Conservation (phyloP, 768 basidiomycete genomes). For the Pleurotus platypus region DNA sequence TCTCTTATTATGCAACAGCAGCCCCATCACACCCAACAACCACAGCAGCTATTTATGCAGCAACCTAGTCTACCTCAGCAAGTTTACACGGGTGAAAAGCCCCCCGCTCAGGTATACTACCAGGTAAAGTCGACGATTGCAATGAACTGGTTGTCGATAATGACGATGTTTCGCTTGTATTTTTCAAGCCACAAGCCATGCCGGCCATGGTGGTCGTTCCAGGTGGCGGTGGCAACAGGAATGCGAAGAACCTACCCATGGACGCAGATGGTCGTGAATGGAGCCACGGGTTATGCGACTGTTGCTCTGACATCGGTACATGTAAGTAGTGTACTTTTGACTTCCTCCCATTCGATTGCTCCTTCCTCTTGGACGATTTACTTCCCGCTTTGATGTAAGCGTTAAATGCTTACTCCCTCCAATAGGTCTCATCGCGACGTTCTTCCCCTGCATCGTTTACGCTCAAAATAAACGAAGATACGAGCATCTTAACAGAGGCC, state of each 20-base stretch:
- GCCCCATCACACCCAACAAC: neutral
- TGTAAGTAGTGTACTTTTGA: slow-evolving; percentile 13
- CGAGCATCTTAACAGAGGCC: slow-evolving; percentile 25
- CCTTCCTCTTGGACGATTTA: too few relatives aligned
- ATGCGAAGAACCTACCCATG: slow-evolving; percentile 21
- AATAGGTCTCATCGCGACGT: slow-evolving; percentile 25
- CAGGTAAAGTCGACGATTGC: neutral
- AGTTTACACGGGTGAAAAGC: neutral
- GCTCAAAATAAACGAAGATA: slow-evolving; percentile 33
- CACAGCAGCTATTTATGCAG: neutral
- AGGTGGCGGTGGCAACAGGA: slow-evolving; percentile 19
- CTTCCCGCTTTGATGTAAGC: too few relatives aligned
- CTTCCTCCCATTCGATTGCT: too few relatives aligned
- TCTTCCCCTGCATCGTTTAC: slow-evolving; percentile 35
- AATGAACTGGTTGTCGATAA: neutral
- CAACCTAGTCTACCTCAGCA: neutral
- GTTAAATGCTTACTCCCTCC: too few relatives aligned
- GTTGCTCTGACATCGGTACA: slow-evolving; percentile 17
- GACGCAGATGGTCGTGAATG: slow-evolving; percentile 22
- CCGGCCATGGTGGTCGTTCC: slow-evolving; percentile 15
- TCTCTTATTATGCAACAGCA: neutral
- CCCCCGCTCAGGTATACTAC: neutral
- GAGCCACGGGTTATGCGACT: slow-evolving; percentile 23
- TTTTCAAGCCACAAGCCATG: slow-evolving; percentile 17
- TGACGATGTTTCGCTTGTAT: too few relatives aligned